Conservation (phyloP, 2,329 filamentous ascomycete species). For the Tolypocladium pustulatum region DNA sequence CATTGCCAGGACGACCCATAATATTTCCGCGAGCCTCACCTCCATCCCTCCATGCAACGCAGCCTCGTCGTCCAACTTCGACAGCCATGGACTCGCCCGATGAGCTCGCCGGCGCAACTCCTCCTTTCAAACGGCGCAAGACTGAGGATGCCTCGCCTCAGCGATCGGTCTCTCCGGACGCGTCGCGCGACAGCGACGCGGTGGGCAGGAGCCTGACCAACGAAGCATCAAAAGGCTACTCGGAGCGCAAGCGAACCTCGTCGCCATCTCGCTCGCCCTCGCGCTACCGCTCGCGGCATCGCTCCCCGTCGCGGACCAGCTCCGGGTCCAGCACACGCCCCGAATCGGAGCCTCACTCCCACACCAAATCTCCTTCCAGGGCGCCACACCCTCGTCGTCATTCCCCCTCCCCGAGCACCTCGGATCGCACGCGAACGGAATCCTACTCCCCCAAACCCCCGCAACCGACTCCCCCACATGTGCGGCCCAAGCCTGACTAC, state of each 20-base stretch:
- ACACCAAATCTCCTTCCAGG: constrained; percentile 16
- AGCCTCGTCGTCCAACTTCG: neutral
- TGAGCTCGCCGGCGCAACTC: constrained; percentile 13
- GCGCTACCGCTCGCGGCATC: constrained; percentile 15
- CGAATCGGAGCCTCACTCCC: constrained; percentile 21
- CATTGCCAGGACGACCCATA: constrained; percentile 2
- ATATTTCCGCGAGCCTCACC: constrained; percentile 4
- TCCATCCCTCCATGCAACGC: neutral
- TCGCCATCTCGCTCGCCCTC: constrained; percentile 1
- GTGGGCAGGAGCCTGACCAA: neutral
- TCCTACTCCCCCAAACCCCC: constrained; percentile 6
- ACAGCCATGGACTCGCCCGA: constrained; percentile 18
- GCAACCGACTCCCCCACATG: constrained; percentile 27
- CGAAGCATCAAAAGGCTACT: neutral
- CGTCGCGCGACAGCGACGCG: neutral
- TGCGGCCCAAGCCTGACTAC: constrained; percentile 55
- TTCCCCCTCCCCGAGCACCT: constrained; percentile 17
- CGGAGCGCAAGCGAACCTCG: neutral
- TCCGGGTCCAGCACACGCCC: constrained; percentile 27
- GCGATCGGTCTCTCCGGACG: constrained; percentile 13
- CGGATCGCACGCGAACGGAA: constrained; percentile 15
- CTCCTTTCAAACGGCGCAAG: constrained; percentile 21
- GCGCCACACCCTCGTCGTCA: constrained; percentile 16
- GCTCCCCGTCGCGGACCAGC: constrained; percentile 21
- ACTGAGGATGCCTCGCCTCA: constrained; percentile 18